Percentiles rank a stretch among this genome's conserved stretches.
phyloP scores from a whole-genome alignment of 2,329 filamentous ascomycete genomes.

The Falciphora oryzae region DNA sequence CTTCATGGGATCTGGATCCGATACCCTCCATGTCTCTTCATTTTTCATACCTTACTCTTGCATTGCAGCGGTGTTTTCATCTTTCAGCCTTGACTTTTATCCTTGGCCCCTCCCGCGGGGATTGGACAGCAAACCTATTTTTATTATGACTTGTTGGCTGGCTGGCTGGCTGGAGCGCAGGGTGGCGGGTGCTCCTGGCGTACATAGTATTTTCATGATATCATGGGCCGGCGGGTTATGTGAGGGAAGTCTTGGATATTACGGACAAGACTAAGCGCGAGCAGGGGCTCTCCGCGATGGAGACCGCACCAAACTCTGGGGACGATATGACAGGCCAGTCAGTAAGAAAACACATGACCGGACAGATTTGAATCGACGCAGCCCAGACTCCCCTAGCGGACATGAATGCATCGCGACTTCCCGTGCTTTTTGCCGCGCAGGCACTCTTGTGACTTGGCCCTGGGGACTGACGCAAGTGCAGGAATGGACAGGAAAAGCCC shows the following conservation, averaged over 20 bases:
- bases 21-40: neutral
- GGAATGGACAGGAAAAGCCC: no score
- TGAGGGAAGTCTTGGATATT: neutral
- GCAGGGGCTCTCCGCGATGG: no score
- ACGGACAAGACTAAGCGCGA: neutral
- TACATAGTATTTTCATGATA: neutral
- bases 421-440: no score
- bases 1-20: neutral
- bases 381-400: neutral
- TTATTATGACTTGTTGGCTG: neutral
- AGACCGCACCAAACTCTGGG: no score
- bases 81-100: neutral
- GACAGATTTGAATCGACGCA: neutral
- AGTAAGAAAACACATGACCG: neutral
- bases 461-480: no score
- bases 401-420: no score
- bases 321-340: no score
- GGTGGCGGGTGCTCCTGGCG: neutral
- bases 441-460: no score
- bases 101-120: neutral
- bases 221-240: neutral
- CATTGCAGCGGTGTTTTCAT: neutral
- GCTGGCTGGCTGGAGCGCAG: neutral
- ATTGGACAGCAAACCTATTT: neutral
- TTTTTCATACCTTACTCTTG: slow-evolving; percentile 7